These are phyloP conservation scores for Debaryomyces coudertii DNA, from an alignment of 1,139 yeast genomes.

Conservation along the genomic window DNA sequence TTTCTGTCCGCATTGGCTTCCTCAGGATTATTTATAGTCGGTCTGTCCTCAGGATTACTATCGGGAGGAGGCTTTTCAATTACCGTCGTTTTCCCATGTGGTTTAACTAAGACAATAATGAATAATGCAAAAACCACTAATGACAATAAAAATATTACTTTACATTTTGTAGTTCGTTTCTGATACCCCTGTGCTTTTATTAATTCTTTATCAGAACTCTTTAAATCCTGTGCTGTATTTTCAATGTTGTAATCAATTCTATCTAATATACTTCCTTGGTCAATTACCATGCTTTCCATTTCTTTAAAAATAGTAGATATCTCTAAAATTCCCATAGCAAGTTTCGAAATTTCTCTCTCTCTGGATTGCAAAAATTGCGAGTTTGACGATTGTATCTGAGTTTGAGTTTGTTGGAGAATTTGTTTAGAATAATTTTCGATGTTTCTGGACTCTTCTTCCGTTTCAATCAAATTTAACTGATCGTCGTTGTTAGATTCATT, in stretches of 20 bases:
- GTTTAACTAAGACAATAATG: slow-evolving; percentile 71
- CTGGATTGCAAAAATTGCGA: slow-evolving; percentile 64
- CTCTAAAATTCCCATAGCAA: slow-evolving; percentile 94
- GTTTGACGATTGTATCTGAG: slow-evolving; percentile 37
- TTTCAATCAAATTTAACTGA: slow-evolving; percentile 35
- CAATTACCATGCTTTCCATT: slow-evolving; percentile 87
- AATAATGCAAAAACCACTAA: slow-evolving; percentile 74
- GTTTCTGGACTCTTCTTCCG: slow-evolving; percentile 42
- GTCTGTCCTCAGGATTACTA: slow-evolving; percentile 12
- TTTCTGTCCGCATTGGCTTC: not conserved
- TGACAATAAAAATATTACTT: slow-evolving; percentile 71
- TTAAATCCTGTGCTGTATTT: slow-evolving; percentile 73
- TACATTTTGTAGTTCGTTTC: slow-evolving; percentile 88
- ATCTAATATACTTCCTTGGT: slow-evolving; percentile 92
- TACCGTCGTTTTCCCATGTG: slow-evolving; percentile 36
- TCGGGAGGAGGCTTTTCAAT: slow-evolving; percentile 26
- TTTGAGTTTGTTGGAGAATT: slow-evolving; percentile 49
- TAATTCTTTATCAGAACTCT: slow-evolving; percentile 77
- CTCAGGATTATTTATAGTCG: slow-evolving; percentile 9
- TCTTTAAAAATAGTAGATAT: slow-evolving; percentile 92
- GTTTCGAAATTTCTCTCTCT: slow-evolving; percentile 83
- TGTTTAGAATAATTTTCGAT: slow-evolving; percentile 50
- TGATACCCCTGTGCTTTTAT: slow-evolving; percentile 79
- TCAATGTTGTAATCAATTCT: slow-evolving; percentile 90
- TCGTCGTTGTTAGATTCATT: slow-evolving; percentile 14